phyloP scores from a whole-genome alignment of 371 early-diverging fungal species.

The Racocetra persica region DNA sequence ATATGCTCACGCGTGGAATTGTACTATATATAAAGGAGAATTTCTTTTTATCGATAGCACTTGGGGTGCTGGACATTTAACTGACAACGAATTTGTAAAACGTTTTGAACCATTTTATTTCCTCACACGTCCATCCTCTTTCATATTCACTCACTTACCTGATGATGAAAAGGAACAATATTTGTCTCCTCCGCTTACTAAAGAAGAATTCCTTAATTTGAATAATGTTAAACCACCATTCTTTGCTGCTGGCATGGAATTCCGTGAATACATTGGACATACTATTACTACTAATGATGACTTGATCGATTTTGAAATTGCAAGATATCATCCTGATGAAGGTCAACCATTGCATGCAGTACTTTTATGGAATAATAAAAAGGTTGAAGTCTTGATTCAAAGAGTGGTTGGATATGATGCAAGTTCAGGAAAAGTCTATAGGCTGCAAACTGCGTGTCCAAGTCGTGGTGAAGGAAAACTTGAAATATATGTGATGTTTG shows the following conservation, averaged over 20 bases:
- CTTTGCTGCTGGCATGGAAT: slow-evolving; percentile 12
- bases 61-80: slow-evolving; percentile 57
- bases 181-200: slow-evolving; percentile 49
- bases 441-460: slow-evolving; percentile 10
- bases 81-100: slow-evolving; percentile 47
- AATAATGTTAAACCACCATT: slow-evolving; percentile 11
- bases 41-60: slow-evolving; percentile 57
- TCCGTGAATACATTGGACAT: not conserved
- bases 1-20: slow-evolving; percentile 58
- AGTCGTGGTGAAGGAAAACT: slow-evolving; percentile 33
- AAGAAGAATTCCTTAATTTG: not conserved
- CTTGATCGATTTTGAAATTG: slow-evolving; percentile 21
- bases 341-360: not conserved
- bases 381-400: not conserved
- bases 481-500: not conserved
- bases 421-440: slow-evolving; percentile 17
- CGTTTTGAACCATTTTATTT: slow-evolving; percentile 57
- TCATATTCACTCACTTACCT: slow-evolving; percentile 59
- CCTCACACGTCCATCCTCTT: slow-evolving; percentile 50
- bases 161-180: slow-evolving; percentile 53
- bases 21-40: slow-evolving; percentile 52
- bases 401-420: not conserved
- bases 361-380: slow-evolving; percentile 24
- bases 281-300: slow-evolving; percentile 17
- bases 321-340: not conserved